Conservation (phyloP, 1,139 yeast species). For the Pichiaceae sp. region DNA sequence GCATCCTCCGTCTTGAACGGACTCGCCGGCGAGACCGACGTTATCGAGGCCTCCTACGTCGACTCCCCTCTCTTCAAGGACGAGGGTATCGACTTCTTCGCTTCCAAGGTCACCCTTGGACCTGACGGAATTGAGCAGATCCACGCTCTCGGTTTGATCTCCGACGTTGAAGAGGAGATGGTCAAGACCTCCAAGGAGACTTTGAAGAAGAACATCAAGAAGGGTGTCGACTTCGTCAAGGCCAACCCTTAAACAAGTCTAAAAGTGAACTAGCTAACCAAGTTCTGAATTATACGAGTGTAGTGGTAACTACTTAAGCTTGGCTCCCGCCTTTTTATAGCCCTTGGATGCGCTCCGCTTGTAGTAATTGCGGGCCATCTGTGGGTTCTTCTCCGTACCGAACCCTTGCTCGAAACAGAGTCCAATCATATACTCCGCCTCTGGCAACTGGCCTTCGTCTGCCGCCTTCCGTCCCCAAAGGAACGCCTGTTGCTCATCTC, state of each 20-base stretch:
- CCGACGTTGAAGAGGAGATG: conserved; percentile 63
- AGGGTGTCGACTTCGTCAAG: conserved; percentile 59
- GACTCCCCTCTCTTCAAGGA: conserved; percentile 78
- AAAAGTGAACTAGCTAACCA: neutral
- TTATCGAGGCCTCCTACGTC: conserved; percentile 74
- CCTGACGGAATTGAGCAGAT: conserved; percentile 80
- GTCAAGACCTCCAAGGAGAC: conserved; percentile 77
- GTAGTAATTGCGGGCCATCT: conserved; percentile 46
- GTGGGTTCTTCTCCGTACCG: conserved; percentile 43
- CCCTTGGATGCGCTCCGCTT: conserved; percentile 53
- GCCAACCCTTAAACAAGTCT: conserved; percentile 23
- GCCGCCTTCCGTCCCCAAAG: conserved; percentile 88
- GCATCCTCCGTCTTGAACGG: conserved; percentile 83
- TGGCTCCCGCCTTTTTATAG: conserved; percentile 42
- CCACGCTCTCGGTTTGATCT: conserved; percentile 51
- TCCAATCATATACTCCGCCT: conserved; percentile 82
- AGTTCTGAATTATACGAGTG: neutral
- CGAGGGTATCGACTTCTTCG: conserved; percentile 86
- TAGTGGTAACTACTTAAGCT: conserved; percentile 9
- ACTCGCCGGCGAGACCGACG: conserved; percentile 56
- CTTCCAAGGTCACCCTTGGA: conserved; percentile 85
- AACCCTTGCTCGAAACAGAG: conserved; percentile 74
- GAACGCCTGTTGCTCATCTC: conserved; percentile 71
- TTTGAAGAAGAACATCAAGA: conserved; percentile 63
- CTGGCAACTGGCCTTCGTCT: conserved; percentile 59